Percentiles rank a stretch among this genome's conserved stretches.
Evolutionary conservation across 1,284 basidiomycete genomes (phyloP).

Genomic region (Coniophora puteana): DNA sequence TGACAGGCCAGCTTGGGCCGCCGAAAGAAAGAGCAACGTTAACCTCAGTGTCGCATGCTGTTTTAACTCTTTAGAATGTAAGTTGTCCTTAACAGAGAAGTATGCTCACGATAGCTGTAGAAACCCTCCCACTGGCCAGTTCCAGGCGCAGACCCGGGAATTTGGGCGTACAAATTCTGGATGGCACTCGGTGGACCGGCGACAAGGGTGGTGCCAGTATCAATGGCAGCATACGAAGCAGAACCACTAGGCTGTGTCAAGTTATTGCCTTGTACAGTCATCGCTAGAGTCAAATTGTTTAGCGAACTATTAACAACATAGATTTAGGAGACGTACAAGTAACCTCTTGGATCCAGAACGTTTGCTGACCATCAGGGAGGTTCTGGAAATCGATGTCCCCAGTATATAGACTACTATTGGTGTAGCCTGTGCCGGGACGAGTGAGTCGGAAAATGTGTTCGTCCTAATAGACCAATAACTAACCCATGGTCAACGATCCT

Average conservation of each 20-base stretch:
- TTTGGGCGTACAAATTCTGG: constrained; percentile 38
- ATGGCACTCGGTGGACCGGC: constrained; percentile 42
- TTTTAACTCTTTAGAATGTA: constrained; percentile 11
- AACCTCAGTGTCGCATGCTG: constrained; percentile 38
- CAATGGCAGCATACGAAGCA: constrained; percentile 40
- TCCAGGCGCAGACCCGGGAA: constrained; percentile 34
- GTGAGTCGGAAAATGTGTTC: neutral
- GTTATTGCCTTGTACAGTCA: constrained; percentile 38
- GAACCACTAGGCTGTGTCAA: constrained; percentile 31
- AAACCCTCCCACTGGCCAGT: constrained; percentile 38
- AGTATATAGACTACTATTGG: constrained; percentile 40
- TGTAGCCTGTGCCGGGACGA: constrained; percentile 15
- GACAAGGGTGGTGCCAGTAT: constrained; percentile 53
- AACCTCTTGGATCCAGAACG: constrained; percentile 41
- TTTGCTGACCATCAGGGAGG: constrained; percentile 27
- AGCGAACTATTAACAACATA: neutral
- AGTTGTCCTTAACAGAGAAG: neutral
- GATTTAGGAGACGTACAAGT: constrained; percentile 12
- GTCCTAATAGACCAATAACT: constrained; percentile 15
- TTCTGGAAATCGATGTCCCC: constrained; percentile 42
- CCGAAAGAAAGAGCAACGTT: constrained; percentile 50
- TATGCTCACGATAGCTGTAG: constrained; percentile 40
- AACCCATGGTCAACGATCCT: constrained; percentile 53
- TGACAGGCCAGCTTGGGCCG: constrained; percentile 31
- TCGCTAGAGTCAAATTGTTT: constrained; percentile 21